Base-by-base conservation (phyloP, 2,329 filamentous ascomycete species). In the Ophiostoma sp. region DNA sequence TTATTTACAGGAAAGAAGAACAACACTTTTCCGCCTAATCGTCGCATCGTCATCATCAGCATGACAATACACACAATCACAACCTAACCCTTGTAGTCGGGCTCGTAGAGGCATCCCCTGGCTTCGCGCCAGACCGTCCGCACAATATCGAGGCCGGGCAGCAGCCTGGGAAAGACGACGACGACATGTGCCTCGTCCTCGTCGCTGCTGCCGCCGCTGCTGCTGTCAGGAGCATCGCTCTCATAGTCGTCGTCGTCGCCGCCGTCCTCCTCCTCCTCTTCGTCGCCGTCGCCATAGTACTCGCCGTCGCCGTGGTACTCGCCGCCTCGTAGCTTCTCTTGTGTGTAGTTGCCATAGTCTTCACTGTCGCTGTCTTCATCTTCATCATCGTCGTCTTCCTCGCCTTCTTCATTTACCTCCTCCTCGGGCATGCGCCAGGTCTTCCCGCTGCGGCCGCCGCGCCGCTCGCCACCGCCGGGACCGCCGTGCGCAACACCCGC, bases 101-200 rank as follows among this genome's bases (percentile, higher is more conserved):
- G 70, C 52, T 92, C 93, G 78, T 93, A 96, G 72, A 99, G 81
- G 80, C 94, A 97, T 70, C 86, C 88, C 74, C 92, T 86, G 2
- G 90, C 87, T 0, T 93, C 94, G 75, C 93, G 88, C 95, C 95
- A 98, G 1, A 98, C 94, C 74, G 88, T 86, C 81, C 97, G 93
- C 36, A 98, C 83, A 70, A 96, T 90, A 67, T 82, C 84, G 70
- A 91, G 83, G 71, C 87, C 81, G 0, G 95, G 95, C 72, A 97
- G 78, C 74, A 97, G 79, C 70, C 85, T 86, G 2, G 94, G 94
- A 78, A 99, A 99, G 3, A 98, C 93, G n/a, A 99, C 94, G 0
- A 98, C 91, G 4, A 96, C 86, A 74, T 95, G 90, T 69, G 90
- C 86, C 80, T 98, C 94, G 1, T 89, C 93, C 75, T 96, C 91